phyloP scores from a whole-genome alignment of 129 eudicot genomes.

The Tagetes patula region DNA sequence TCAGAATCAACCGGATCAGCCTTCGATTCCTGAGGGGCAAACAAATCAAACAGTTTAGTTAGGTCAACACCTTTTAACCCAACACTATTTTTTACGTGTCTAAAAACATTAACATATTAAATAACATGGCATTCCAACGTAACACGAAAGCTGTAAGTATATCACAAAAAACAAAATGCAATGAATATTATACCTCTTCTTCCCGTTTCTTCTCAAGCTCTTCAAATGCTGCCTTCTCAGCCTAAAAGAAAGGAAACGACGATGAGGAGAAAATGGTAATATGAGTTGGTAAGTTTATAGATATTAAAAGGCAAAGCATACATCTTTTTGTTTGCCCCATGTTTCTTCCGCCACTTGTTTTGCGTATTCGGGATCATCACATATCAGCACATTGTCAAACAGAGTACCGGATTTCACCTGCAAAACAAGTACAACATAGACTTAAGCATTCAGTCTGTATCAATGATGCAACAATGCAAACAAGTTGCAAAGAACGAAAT shows the following conservation, averaged over 20 bases:
- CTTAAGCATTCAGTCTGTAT: not conserved
- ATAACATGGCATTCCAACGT: too few relatives aligned
- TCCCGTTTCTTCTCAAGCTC: conserved; percentile 86
- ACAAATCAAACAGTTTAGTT: not conserved
- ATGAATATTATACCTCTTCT: conserved; percentile 56
- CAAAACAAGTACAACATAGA: conserved; percentile 9
- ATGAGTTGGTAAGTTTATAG: not conserved
- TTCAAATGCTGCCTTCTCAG: conserved; percentile 90
- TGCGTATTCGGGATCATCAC: conserved; percentile 76
- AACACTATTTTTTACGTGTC: too few relatives aligned
- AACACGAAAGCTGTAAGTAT: not conserved
- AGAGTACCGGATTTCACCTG: conserved; percentile 97
- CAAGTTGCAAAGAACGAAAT: not conserved
- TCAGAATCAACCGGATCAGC: conserved; percentile 74
- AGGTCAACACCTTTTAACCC: not conserved
- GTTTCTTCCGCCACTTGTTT: conserved; percentile 78
- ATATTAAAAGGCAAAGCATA: conserved; percentile 29
- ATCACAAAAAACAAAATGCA: not conserved
- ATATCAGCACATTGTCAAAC: conserved; percentile 72
- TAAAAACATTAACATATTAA: too few relatives aligned
- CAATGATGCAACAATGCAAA: not conserved
- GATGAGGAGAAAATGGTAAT: not conserved
- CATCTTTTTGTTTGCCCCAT: conserved; percentile 95
- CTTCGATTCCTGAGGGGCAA: conserved; percentile 64
- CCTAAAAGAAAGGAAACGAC: conserved; percentile 34